Conservation (phyloP, 2,329 filamentous ascomycete species). For the Rhynchosporium agropyri region DNA sequence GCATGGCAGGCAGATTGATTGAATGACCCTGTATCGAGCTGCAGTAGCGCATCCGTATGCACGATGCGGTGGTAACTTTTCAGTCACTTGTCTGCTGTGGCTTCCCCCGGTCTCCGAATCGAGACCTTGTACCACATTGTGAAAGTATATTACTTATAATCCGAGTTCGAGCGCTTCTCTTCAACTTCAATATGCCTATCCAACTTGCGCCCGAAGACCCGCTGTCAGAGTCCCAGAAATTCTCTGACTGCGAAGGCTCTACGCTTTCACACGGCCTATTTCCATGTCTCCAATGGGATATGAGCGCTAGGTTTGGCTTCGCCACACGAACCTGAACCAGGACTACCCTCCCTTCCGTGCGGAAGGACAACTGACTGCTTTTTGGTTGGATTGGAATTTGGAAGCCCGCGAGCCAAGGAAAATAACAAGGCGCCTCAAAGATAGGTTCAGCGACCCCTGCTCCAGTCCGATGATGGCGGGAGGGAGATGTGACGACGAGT, state of each 20-base stretch:
- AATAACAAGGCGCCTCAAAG: background rate
- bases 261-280: background rate
- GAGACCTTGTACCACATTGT: background rate
- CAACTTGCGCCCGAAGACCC: background rate
- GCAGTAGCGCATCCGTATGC: slow-evolving; percentile 36
- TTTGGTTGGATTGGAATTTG: background rate
- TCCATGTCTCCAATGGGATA: background rate
- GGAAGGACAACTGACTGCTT: background rate
- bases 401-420: background rate
- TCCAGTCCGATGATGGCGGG: background rate
- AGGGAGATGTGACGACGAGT: slow-evolving; percentile 1
- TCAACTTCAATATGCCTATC: background rate
- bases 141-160: too few relatives aligned
- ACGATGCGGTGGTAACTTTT: slow-evolving; percentile 25
- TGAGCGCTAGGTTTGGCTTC: background rate
- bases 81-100: slow-evolving; percentile 18
- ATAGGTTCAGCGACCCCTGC: background rate
- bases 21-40: slow-evolving; percentile 31
- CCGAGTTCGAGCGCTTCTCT: background rate
- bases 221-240: background rate
- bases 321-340: background rate
- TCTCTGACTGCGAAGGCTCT: background rate
- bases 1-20: slow-evolving; percentile 29
- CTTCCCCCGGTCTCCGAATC: background rate
- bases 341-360: background rate